These are phyloP conservation scores for Ophiosphaerella narmari DNA, from an alignment of 2,329 filamentous ascomycete species.

Conservation along the genomic window DNA sequence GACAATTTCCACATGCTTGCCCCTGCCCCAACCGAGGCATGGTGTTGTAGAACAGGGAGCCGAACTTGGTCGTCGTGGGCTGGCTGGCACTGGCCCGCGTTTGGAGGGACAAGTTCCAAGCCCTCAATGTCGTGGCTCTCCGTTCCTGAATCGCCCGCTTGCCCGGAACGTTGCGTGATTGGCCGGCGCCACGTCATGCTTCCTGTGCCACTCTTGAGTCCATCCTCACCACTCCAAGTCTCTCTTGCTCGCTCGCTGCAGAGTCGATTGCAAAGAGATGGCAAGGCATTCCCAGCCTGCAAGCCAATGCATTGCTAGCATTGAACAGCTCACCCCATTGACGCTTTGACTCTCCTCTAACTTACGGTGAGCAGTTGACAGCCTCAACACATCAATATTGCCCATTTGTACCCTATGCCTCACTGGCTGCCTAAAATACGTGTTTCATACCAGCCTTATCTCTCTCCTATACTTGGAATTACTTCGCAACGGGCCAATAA, in stretches of 20 bases:
- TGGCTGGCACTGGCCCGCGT: background rate
- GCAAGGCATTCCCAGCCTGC: background rate
- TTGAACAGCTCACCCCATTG: background rate
- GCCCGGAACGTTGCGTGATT: slow-evolving; percentile 22
- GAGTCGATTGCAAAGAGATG: background rate
- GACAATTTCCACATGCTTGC: slow-evolving; percentile 47
- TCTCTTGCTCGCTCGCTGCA: background rate
- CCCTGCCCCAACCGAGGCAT: slow-evolving; percentile 39
- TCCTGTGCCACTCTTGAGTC: background rate
- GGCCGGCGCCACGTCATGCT: slow-evolving; percentile 4
- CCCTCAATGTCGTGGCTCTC: slow-evolving; percentile 16
- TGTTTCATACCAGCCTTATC: background rate
- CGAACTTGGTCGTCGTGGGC: slow-evolving; percentile 34
- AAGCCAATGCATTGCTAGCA: background rate
- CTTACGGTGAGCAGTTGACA: background rate
- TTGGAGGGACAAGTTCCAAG: slow-evolving; percentile 22
- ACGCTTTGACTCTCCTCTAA: background rate
- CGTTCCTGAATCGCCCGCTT: slow-evolving; percentile 21
- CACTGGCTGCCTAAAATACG: background rate
- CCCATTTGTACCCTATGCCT: too few relatives aligned
- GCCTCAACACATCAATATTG: too few relatives aligned
- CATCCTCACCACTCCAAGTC: background rate
- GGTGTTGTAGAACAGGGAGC: slow-evolving; percentile 28
- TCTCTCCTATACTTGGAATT: background rate
- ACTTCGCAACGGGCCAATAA: background rate